Evolutionary conservation across 139 green algal genomes (phyloP).

Genomic region (Coelastrella sp.): DNA sequence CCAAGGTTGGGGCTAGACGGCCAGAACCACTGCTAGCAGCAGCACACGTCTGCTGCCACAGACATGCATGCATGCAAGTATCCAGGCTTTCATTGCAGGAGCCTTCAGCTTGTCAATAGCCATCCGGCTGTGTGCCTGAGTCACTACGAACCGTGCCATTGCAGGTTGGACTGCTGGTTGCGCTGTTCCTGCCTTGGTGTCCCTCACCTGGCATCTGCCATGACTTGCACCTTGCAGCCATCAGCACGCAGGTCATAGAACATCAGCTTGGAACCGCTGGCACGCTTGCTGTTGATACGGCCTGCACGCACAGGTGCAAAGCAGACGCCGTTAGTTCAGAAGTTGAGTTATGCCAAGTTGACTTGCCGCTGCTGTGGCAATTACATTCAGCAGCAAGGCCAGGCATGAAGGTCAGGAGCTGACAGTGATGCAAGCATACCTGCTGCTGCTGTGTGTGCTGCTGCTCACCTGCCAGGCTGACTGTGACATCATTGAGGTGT

Average conservation of each 20-base stretch:
- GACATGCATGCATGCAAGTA: background rate
- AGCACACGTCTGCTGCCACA: background rate
- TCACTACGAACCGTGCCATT: no score
- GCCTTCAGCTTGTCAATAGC: no score
- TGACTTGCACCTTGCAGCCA: constrained; percentile 95
- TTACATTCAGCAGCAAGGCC: no score
- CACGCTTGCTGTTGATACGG: constrained; percentile 89
- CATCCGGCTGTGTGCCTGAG: no score
- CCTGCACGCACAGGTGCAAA: constrained; percentile 62
- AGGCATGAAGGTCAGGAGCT: no score
- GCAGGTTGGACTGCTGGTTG: background rate
- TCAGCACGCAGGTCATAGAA: constrained; percentile 98
- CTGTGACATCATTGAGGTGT: constrained; percentile 70
- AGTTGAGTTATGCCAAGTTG: no score
- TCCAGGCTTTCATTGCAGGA: background rate
- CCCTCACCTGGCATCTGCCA: constrained; percentile 84
- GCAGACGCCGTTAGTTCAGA: background rate
- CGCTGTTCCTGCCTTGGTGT: background rate
- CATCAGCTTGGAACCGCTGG: constrained; percentile 93
- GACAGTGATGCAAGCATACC: background rate
- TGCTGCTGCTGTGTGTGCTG: background rate
- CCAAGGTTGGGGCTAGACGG: no score
- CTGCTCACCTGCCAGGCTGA: constrained; percentile 72
- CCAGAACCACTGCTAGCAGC: no score
- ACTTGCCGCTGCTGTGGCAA: background rate